phyloP scores from a whole-genome alignment of 495 filamentous ascomycete species.

The Aspergillus bertholletiae region DNA sequence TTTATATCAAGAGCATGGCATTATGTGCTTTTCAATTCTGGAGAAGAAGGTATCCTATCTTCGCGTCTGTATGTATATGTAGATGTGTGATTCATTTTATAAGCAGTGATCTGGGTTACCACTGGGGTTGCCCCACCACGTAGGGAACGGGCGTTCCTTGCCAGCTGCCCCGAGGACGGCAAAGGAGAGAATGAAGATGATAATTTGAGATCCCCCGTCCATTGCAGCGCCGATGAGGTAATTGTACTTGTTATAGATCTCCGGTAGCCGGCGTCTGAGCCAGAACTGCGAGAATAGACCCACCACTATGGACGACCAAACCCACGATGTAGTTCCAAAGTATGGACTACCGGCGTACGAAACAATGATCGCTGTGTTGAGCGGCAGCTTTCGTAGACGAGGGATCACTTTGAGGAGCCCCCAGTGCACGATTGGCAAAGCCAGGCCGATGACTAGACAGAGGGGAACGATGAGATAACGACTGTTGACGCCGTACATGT shows the following conservation, averaged over 20 bases:
- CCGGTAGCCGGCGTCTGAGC: slow-evolving; percentile 45
- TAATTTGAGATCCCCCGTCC: slow-evolving; percentile 49
- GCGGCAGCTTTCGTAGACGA: not conserved
- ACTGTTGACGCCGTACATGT: slow-evolving; percentile 27
- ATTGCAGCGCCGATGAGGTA: slow-evolving; percentile 54
- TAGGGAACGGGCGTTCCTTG: not conserved
- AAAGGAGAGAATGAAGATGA: slow-evolving; percentile 57
- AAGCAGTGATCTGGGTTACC: not conserved
- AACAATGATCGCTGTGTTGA: not conserved
- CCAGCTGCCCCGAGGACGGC: slow-evolving; percentile 52
- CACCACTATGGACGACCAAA: slow-evolving; percentile 21
- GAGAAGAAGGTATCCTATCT: too few species aligned
- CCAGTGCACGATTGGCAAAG: slow-evolving; percentile 36
- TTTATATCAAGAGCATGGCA: too few species aligned
- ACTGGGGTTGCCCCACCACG: not conserved
- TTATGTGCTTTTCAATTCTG: too few species aligned
- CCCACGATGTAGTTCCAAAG: slow-evolving; percentile 19
- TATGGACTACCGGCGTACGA: not conserved
- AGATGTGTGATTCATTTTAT: not conserved
- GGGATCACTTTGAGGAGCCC: slow-evolving; percentile 31
- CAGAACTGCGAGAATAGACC: slow-evolving; percentile 52
- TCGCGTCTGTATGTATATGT: not conserved
- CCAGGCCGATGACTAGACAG: slow-evolving; percentile 42
- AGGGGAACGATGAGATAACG: slow-evolving; percentile 44
- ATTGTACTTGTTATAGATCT: slow-evolving; percentile 54